Conservation (phyloP, 345 rosid species). For the Citrus sinensis region DVS_A1.0 CM039164.1:538001-538500, state of each 20-base stretch:
- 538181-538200: background rate
- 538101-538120: too few relatives aligned
- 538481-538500: constrained; percentile 9
- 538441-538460: constrained; percentile 20
- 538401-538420: constrained; percentile 29
- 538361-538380: constrained; percentile 24
- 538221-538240: background rate
- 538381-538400: constrained; percentile 29
- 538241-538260: background rate
- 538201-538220: constrained; percentile 2
- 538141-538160: too few relatives aligned
- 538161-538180: too few relatives aligned
- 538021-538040: too few relatives aligned
- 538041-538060: too few relatives aligned
- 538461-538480: background rate
- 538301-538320: constrained; percentile 21
- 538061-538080: too few relatives aligned
- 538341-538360: constrained; percentile 6
- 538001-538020: too few relatives aligned
- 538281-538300: constrained; percentile 22
- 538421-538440: constrained; percentile 5
- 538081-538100: too few relatives aligned
- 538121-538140: too few relatives aligned
- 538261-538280: constrained; percentile 15
- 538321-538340: constrained; percentile 34